Base-by-base conservation (phyloP, 202 grass and related monocot species). In the Sporobolus alterniflorus region DNA sequence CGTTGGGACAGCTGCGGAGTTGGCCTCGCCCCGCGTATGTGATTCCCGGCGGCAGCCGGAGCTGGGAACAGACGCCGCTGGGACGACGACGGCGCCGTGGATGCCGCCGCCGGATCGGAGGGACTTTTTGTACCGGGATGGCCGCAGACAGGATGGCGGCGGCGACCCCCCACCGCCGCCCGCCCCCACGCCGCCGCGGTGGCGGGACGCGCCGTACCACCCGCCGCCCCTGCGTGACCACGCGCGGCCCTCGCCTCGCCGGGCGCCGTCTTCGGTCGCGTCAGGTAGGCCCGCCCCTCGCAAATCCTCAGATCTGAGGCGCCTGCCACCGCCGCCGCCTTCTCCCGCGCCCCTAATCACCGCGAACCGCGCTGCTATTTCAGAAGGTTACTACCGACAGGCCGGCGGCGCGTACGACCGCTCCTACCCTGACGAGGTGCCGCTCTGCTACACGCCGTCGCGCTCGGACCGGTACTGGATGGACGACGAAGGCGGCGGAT, bases 41-140 rank as follows among this genome's bases (percentile, higher is more conserved):
- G 83, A 86, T 79, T 79, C 71, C 72, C 66, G 59, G 78, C 88
- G 57, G 72, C 40, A 49, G 60, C 73, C 75, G 79, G 69, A 86
- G 61, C 84, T 81, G 20, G 64, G 75, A 39, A 87, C 44, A 71
- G 69, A 59, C 3, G 33, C 46, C 32, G 73, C 72, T 65, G 71
- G 73, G 44, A 69, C 70, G 71, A 85, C 75, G 62, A 68, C 73
- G 67, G 59, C 73, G 79, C 34, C 86, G 83, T 94, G 88, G 83
- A 96, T 96, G 93, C 85, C 90, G 64, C 90, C 93, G 75, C 84
- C 86, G 73, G 93, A 96, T 93, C 93, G 93, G 36, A 67, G 83
- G 85, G 93, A 96, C 9, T 83, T 89, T 14, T 59, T 93, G 46
- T 96, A 92, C 90, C 73, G 91, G 83, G 90, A 95, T 63, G 88